A percentile compares a stretch with the other conserved stretches of the same genome.
Conservation (phyloP, 768 basidiomycete genomes). For the Russula virescens region DNA sequence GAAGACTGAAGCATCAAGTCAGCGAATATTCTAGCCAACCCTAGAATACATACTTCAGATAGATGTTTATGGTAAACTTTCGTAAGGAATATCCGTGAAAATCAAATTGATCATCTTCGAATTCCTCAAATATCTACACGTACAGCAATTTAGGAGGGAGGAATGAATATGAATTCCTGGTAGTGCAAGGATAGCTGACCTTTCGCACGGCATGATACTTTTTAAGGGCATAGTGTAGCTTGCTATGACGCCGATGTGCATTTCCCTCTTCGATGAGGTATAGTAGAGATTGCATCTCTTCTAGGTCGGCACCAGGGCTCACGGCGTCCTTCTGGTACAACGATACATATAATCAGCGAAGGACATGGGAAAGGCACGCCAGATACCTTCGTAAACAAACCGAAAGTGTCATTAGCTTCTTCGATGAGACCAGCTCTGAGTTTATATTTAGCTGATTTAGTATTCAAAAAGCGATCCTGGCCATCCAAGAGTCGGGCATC, state of each 20-base stretch:
- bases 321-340: slow-evolving; percentile 71
- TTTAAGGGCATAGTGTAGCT: slow-evolving; percentile 76
- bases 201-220: slow-evolving; percentile 71
- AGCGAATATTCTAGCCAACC: not conserved
- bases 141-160: not conserved
- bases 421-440: slow-evolving; percentile 75
- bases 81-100: slow-evolving; percentile 95
- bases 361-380: not conserved
- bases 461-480: slow-evolving; percentile 93
- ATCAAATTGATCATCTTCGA: slow-evolving; percentile 95
- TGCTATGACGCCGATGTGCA: slow-evolving; percentile 57
- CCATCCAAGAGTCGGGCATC: slow-evolving; percentile 82
- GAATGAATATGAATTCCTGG: not conserved
- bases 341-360: not conserved
- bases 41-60: slow-evolving; percentile 61
- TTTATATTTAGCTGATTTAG: slow-evolving; percentile 88
- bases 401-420: slow-evolving; percentile 68
- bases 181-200: slow-evolving; percentile 37
- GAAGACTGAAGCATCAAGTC: slow-evolving; percentile 44
- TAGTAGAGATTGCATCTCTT: slow-evolving; percentile 93
- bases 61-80: slow-evolving; percentile 81
- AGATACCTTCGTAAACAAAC: slow-evolving; percentile 81
- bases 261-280: slow-evolving; percentile 82
- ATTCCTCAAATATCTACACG: slow-evolving; percentile 69
- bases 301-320: slow-evolving; percentile 70